Evolutionary conservation across 768 basidiomycete genomes (phyloP), one percentile per base, ranked within the genome.

Genomic region (Dacryopinax primogenitus): DNA sequence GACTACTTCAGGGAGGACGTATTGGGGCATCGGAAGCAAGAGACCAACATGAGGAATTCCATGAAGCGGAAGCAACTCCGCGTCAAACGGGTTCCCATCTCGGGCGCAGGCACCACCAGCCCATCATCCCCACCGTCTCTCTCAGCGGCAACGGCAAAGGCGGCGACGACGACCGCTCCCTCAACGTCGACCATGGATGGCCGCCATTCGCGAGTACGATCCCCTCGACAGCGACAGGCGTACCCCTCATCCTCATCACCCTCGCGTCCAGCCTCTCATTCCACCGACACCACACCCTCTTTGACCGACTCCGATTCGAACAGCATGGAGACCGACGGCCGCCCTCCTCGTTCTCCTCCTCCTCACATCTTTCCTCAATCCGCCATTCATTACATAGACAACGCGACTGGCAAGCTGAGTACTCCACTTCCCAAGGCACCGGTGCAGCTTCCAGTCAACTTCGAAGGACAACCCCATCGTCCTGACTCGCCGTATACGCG

Each of bases 71-170:
- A 58, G 51, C 51, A 58, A 58, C 26, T 58, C 51, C 51, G 51
- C 51, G 51, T 58, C 51, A 58, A 58, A 58, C 51, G 51, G 51
- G 51, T 58, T 58, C 51, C 51, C 51, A 58, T 58, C 51, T 11
- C 26, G 32, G 30, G 51, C 51, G n/a, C n/a, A n/a, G n/a, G n/a
- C n/a, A n/a, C n/a, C n/a, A 30, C 11, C 51, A 58, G 13, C 30
- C 11, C 51, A 30, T 6, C 51, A 30, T 58, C 51, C 30, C 21
- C 18, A 18, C 51, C 51, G 26, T 58, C 51, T 21, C 51, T 30
- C 51, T 30, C 51, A 58, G 26, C 51, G 51, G 51, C 51, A 11
- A 58, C 13, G 30, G 51, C 51, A 32, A 58, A 15, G 51, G 18
- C 51, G 21, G 4, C 51, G 21, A 13, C 51, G 51, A 58, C 51